Percentiles rank a stretch among this genome's conserved stretches.
phyloP scores from a whole-genome alignment of 2,329 filamentous ascomycete genomes.

The Calycina herbarum region DNA sequence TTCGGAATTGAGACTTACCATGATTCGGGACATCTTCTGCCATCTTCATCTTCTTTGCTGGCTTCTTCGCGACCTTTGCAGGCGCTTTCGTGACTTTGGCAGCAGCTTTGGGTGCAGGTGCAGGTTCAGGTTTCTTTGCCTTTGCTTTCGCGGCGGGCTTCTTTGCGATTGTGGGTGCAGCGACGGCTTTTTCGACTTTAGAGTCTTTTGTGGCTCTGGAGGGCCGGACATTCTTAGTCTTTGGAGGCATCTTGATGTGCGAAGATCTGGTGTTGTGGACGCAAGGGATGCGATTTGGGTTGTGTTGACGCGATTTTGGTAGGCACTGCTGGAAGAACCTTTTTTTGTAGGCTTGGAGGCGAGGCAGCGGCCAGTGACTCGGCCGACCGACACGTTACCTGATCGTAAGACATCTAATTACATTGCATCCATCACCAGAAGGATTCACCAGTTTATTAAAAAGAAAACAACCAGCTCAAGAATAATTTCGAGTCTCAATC shows the following conservation, averaged over 20 bases:
- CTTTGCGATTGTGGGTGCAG: not conserved
- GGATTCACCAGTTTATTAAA: no score
- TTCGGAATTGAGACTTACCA: not conserved
- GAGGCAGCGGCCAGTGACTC: no score
- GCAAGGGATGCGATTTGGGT: no score
- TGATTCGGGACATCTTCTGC: not conserved
- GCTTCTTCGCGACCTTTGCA: not conserved
- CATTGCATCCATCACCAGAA: no score
- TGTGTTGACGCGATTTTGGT: no score
- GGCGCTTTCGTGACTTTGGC: not conserved
- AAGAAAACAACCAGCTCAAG: no score
- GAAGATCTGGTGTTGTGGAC: no score
- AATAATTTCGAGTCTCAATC: no score
- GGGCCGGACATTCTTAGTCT: not conserved
- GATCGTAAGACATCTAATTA: no score
- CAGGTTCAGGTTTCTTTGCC: not conserved
- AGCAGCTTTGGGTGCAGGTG: not conserved
- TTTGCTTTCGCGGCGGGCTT: not conserved
- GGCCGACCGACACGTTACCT: no score
- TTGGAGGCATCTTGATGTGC: slow-evolving; percentile 1
- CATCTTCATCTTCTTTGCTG: not conserved
- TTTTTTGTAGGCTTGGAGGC: no score
- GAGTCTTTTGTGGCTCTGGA: not conserved
- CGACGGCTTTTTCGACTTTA: not conserved
- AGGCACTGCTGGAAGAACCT: no score